These are phyloP conservation scores for Dactylonectria estremocensis DNA, from an alignment of 2,329 filamentous ascomycete genomes.

Conservation along the genomic window DNA sequence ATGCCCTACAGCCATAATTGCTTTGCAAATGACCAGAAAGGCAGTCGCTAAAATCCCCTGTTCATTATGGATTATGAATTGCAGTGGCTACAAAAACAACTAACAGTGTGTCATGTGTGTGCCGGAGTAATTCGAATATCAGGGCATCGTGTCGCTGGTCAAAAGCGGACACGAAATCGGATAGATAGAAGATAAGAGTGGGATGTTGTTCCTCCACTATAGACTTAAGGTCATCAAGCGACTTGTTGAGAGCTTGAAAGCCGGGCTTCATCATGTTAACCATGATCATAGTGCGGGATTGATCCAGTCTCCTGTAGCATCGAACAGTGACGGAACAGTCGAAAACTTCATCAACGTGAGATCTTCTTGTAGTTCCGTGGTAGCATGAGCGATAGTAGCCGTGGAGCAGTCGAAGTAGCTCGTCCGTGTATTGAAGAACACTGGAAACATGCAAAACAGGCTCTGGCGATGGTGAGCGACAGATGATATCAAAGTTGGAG, in stretches of 20 bases:
- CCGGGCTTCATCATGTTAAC: neutral
- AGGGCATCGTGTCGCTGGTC: neutral
- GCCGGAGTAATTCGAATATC: neutral
- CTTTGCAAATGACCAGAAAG: no score
- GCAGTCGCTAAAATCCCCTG: no score
- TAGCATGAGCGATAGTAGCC: neutral
- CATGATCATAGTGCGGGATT: constrained; percentile 3
- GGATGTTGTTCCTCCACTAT: neutral
- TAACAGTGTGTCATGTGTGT: neutral
- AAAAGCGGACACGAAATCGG: neutral
- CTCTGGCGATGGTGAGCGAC: constrained; percentile 4
- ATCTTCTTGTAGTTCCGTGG: neutral
- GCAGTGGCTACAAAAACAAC: neutral
- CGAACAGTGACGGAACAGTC: neutral
- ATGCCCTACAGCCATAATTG: no score
- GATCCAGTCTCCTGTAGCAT: neutral
- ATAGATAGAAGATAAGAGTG: constrained; percentile 5
- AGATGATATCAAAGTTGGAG: neutral
- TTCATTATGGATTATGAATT: no score
- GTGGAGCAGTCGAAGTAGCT: neutral
- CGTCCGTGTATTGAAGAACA: constrained; percentile 3
- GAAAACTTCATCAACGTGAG: neutral
- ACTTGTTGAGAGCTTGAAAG: constrained; percentile 2
- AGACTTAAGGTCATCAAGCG: neutral
- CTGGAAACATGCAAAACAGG: constrained; percentile 1